Percentiles rank a stretch among this genome's conserved stretches.
phyloP scores from a whole-genome alignment of 306 rosid species.

The Macrotyloma uniflorum region DNA sequence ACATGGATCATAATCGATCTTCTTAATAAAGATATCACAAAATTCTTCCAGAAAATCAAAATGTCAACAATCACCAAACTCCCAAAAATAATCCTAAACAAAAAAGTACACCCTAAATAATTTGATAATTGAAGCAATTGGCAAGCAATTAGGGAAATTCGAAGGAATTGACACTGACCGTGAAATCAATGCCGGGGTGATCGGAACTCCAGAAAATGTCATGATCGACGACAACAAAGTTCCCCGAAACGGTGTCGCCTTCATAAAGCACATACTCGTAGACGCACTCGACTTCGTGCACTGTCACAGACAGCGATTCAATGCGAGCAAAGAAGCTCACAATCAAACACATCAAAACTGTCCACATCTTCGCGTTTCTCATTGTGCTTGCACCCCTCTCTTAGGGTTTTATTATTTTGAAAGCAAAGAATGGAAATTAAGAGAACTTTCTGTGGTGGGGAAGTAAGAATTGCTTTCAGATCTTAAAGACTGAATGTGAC shows the following conservation, averaged over 20 bases:
- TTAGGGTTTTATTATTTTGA: neutral
- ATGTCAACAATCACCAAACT: neutral
- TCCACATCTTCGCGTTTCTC: conserved; percentile 42
- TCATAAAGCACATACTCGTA: conserved; percentile 91
- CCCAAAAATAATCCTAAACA: neutral
- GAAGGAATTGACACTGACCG: conserved; percentile 44
- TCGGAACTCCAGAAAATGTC: conserved; percentile 94
- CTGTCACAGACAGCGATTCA: conserved; percentile 79
- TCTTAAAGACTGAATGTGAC: conserved; percentile 8
- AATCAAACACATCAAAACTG: conserved; percentile 52
- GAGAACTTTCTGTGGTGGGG: neutral
- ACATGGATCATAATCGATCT: neutral
- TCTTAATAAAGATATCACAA: neutral
- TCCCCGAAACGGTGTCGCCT: conserved; percentile 81
- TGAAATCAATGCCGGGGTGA: conserved; percentile 94
- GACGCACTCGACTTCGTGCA: conserved; percentile 83
- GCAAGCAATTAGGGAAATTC: neutral
- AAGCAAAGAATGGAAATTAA: neutral
- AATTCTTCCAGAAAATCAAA: conserved; percentile 17
- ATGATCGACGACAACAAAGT: conserved; percentile 93
- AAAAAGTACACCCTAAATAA: neutral
- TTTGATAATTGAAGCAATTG: conserved; percentile 9
- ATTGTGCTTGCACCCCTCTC: neutral
- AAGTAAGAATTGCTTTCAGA: conserved; percentile 21
- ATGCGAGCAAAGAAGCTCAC: conserved; percentile 55